These are phyloP conservation scores for Sclerotinia borealis DNA, from an alignment of 2,329 filamentous ascomycete species.

Conservation along the genomic window DNA sequence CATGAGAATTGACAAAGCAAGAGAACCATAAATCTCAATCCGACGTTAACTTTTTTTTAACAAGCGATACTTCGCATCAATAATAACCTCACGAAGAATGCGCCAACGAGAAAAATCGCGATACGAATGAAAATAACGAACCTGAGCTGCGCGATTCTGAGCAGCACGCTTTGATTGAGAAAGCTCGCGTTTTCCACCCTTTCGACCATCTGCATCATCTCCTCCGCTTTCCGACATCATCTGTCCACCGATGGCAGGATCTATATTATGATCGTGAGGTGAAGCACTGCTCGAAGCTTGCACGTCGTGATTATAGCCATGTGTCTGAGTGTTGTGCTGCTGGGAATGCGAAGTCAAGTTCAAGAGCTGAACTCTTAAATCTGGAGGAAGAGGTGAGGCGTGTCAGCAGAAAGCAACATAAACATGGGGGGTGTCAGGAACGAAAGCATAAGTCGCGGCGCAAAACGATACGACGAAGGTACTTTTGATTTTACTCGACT, in stretches of 20 bases:
- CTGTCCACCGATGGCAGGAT: slow-evolving; percentile 31
- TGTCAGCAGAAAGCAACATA: slow-evolving; percentile 27
- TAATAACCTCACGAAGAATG: background rate
- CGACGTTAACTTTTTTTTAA: slow-evolving; percentile 17
- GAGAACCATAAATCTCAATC: slow-evolving; percentile 21
- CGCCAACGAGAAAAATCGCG: slow-evolving; percentile 4
- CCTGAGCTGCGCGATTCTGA: slow-evolving; percentile 78
- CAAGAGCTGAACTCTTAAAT: slow-evolving; percentile 34
- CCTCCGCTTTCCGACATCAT: slow-evolving; percentile 30
- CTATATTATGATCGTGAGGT: slow-evolving; percentile 33
- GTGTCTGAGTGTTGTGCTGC: slow-evolving; percentile 20
- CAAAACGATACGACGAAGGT: background rate
- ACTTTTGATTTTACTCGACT: slow-evolving; percentile 7
- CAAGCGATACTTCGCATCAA: slow-evolving; percentile 17
- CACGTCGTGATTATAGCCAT: slow-evolving; percentile 30
- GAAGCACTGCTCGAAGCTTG: slow-evolving; percentile 28
- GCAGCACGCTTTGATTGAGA: slow-evolving; percentile 59
- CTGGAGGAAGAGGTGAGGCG: slow-evolving; percentile 28
- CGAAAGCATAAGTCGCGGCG: background rate
- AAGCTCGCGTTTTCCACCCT: slow-evolving; percentile 77
- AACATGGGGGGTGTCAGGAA: slow-evolving; percentile 6
- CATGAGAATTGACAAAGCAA: slow-evolving; percentile 36
- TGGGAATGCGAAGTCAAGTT: slow-evolving; percentile 24
- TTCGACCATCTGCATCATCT: slow-evolving; percentile 49
- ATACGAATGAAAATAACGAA: slow-evolving; percentile 41